Conservation (phyloP, 1,139 yeast genomes). For the Arxiozyma slooffiae region DNA sequence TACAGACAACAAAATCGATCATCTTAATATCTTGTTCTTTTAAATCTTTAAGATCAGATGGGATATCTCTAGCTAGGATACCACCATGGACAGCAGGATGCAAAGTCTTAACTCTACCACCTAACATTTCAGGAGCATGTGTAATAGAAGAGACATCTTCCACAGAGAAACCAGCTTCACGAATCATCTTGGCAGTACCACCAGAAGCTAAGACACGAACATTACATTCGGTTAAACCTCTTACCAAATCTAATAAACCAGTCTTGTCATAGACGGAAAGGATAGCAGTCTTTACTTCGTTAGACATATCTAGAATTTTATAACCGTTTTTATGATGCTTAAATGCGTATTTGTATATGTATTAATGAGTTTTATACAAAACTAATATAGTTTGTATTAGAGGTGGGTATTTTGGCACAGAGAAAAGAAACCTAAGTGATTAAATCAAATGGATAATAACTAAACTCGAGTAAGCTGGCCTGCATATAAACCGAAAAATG, state of each 20-base stretch:
- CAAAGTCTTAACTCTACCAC: conserved; percentile 95
- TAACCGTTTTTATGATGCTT: neutral
- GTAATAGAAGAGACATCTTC: conserved; percentile 92
- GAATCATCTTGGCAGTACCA: conserved; percentile 87
- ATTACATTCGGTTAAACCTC: conserved; percentile 77
- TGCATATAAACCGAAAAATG: neutral
- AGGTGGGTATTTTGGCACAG: neutral
- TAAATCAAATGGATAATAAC: neutral
- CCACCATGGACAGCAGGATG: conserved; percentile 99
- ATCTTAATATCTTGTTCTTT: conserved; percentile 80
- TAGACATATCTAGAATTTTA: neutral
- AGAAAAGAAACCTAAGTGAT: neutral
- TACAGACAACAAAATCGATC: conserved; percentile 94
- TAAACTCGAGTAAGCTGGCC: neutral
- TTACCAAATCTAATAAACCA: conserved; percentile 88
- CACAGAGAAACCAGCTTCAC: conserved; percentile 96
- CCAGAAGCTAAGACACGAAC: conserved; percentile 94
- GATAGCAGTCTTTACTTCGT: conserved; percentile 65
- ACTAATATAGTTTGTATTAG: too few species aligned
- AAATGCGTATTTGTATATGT: neutral
- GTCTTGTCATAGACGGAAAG: conserved; percentile 96
- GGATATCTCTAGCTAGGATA: conserved; percentile 87
- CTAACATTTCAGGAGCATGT: conserved; percentile 97
- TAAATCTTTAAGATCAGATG: conserved; percentile 79
- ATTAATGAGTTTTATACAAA: neutral